Percentiles rank a stretch among this genome's conserved stretches.
phyloP scores from a whole-genome alignment of 192 early-diverging fungal species.

The Rhizoclosmatium sp. region DNA sequence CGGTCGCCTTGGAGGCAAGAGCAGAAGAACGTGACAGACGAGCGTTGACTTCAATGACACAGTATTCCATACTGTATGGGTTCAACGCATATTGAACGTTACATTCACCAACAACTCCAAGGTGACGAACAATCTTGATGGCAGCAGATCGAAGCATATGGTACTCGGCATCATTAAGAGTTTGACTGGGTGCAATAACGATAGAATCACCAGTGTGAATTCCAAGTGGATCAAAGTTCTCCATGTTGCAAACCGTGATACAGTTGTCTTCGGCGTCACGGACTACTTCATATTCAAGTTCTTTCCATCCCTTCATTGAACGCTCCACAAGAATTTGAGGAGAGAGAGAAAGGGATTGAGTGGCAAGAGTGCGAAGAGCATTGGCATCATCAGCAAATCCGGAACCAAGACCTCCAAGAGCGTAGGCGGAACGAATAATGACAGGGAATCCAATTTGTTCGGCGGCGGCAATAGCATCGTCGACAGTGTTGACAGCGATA shows the following conservation, averaged over 20 bases:
- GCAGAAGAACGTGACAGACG: slow-evolving; percentile 86
- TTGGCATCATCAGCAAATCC: slow-evolving; percentile 84
- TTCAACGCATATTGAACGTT: slow-evolving; percentile 98
- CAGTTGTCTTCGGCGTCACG: slow-evolving; percentile 97
- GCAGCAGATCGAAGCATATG: slow-evolving; percentile 95
- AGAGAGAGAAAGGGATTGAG: slow-evolving; percentile 84
- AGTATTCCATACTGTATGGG: slow-evolving; percentile 86
- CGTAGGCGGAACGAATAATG: slow-evolving; percentile 93
- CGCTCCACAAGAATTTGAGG: slow-evolving; percentile 95
- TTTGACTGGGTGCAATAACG: slow-evolving; percentile 96
- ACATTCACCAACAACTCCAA: slow-evolving; percentile 98
- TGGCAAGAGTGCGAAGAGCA: slow-evolving; percentile 80
- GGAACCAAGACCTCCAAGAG: slow-evolving; percentile 96
- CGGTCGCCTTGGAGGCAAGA: slow-evolving; percentile 96
- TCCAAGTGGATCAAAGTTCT: slow-evolving; percentile 99
- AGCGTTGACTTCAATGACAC: slow-evolving; percentile 97
- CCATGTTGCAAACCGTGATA: slow-evolving; percentile 99
- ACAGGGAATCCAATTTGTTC: slow-evolving; percentile 89
- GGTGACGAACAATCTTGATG: slow-evolving; percentile 93
- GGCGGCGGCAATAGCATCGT: slow-evolving; percentile 88
- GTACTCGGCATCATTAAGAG: slow-evolving; percentile 95
- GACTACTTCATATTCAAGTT: slow-evolving; percentile 99
- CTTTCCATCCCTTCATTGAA: slow-evolving; percentile 99
- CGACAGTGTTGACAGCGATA: slow-evolving; percentile 83
- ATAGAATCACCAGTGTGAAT: slow-evolving; percentile 99